These are phyloP conservation scores for Corymbia maculata DNA, from an alignment of 345 rosid genomes.

Conservation along the genomic window DNA sequence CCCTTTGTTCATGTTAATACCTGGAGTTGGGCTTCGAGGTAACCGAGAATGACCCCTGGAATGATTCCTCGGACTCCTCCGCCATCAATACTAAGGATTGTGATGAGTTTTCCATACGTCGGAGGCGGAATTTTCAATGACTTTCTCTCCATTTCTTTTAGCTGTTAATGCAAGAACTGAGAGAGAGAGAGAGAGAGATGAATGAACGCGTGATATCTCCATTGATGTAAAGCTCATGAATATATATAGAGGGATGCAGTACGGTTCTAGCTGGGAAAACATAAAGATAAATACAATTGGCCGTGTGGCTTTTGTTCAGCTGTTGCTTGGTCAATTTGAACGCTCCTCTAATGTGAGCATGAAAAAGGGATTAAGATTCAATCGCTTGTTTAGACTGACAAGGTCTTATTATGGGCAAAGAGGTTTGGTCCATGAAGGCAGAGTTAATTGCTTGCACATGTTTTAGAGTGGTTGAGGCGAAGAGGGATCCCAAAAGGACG, in stretches of 20 bases:
- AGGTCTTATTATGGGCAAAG: neutral
- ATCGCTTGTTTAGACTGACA: neutral
- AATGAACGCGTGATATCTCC: neutral
- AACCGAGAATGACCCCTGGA: slow-evolving; percentile 49
- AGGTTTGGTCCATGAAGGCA: neutral
- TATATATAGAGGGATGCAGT: neutral
- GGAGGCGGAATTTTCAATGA: slow-evolving; percentile 22
- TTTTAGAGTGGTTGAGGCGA: neutral
- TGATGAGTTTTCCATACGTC: slow-evolving; percentile 34
- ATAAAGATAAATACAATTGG: neutral
- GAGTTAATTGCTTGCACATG: neutral
- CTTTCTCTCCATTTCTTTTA: slow-evolving; percentile 4
- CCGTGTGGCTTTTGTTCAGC: neutral
- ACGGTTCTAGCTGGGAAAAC: neutral
- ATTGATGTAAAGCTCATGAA: neutral
- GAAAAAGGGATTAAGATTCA: neutral
- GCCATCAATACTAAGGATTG: slow-evolving; percentile 69
- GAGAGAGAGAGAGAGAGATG: neutral
- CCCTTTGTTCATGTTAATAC: slow-evolving; percentile 6
- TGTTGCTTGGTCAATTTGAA: neutral
- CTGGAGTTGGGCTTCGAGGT: slow-evolving; percentile 79
- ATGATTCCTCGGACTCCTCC: slow-evolving; percentile 70
- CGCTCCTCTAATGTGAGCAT: neutral
- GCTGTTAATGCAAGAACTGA: neutral
- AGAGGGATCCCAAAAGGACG: neutral